These are phyloP conservation scores for Ocimum tenuiflorum DNA, from an alignment of 257 asterid genomes.

Conservation along the genomic window DNA sequence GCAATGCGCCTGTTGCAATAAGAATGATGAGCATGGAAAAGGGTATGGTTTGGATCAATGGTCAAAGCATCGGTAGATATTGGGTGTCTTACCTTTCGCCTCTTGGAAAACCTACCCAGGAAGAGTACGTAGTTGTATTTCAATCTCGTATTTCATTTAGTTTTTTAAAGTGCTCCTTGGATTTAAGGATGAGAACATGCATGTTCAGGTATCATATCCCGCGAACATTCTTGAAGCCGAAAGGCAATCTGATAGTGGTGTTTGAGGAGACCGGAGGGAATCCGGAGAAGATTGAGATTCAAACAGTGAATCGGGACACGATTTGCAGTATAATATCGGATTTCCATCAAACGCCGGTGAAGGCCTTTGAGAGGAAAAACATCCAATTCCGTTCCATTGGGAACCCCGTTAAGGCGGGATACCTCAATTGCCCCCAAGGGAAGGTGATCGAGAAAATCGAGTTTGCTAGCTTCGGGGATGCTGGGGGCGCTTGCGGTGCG, in stretches of 20 bases:
- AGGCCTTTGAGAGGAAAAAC: conserved; percentile 42
- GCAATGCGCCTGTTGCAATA: conserved; percentile 58
- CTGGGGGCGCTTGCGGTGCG: conserved; percentile 68
- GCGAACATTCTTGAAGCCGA: conserved; percentile 64
- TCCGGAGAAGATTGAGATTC: conserved; percentile 39
- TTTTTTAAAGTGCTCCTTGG: too few species aligned
- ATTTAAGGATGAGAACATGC: not conserved
- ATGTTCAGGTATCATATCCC: conserved; percentile 73
- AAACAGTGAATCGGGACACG: conserved; percentile 66
- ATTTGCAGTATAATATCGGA: conserved; percentile 64
- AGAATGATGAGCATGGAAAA: conserved; percentile 63
- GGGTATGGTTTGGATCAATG: conserved; percentile 91
- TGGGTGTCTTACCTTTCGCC: conserved; percentile 80
- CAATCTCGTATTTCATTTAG: not conserved
- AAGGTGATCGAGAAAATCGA: conserved; percentile 45
- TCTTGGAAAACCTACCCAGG: conserved; percentile 64
- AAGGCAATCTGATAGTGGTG: conserved; percentile 45
- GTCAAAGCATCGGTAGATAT: conserved; percentile 70
- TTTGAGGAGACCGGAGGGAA: conserved; percentile 81
- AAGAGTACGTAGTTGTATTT: conserved; percentile 41
- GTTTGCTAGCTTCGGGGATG: conserved; percentile 57
- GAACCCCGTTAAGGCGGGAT: conserved; percentile 39
- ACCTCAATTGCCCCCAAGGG: conserved; percentile 48
- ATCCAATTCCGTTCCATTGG: conserved; percentile 25
- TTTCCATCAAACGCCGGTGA: conserved; percentile 42